Evolutionary conservation across 768 basidiomycete species (phyloP), one percentile per base, ranked within the genome.

Genomic region (Lentinula raphanica): DNA sequence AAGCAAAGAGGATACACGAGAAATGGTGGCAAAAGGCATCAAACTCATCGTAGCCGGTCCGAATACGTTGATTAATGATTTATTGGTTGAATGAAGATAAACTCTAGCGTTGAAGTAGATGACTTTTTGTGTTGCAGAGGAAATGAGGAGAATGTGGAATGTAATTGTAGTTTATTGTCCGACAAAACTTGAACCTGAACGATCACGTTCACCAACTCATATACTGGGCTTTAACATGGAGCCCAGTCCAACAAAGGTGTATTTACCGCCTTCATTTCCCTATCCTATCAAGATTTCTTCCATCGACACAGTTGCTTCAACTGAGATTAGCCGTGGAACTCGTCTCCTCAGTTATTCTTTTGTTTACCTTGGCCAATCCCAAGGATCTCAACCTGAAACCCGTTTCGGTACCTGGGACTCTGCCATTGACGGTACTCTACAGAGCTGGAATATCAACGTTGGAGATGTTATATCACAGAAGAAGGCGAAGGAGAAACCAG

Each of bases 361-460:
- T 74, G 79, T 82, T 44, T 77, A 90, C 69, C 69, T 77, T 58
- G 67, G 83, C 44, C 60, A 75, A 54, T 65, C 69, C 12, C 75
- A 78, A 58, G 78, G 76, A 53, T 70, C 76, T 49, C 71, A 71
- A 62, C 78, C 81, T 49, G 88, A 90, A 69, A 80, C 82, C 58
- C 82, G 90, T 60, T 91, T 92, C 68, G 92, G 92, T 59, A 90
- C 88, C 36, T 98, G 94, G 94, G 95, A 98, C 69, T 84, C 84
- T 54, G 80, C 90, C 31, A 78, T 97, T 21, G 90, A 94, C 63
- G 96, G 96, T 56, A 79, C 79, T 8, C 68, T 98, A 36, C 77
- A 83, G 40, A 69, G 72, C 15, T 98, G 94, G 94, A 79, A 77
- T 53, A 69, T 91, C 61, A 81, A 77, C 36, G 68, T 75, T 2